Base-by-base conservation (phyloP, 805 yeast species). In the Kodamaea sagamina region DNA sequence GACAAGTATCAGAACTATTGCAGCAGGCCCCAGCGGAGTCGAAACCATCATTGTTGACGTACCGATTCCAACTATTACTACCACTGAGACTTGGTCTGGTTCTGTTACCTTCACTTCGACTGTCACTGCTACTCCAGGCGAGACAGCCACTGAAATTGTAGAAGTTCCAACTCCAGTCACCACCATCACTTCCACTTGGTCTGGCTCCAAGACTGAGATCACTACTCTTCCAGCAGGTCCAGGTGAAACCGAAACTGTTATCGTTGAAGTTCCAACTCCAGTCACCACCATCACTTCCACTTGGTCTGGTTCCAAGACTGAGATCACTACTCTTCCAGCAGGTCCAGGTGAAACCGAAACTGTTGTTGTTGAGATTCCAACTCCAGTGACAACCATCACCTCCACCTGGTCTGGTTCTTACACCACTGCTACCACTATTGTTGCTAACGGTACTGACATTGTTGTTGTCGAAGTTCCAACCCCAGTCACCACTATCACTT, bases 281-380 rank as follows among this genome's bases (percentile, higher is more conserved):
- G 43, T 47, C 10, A 32, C 41, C 7, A 43, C 48, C 6, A 13
- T 36, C 11, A 15, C 41, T 19, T 11, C 37, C 11, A 43, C 47
- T 4, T 51, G 52, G 52, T 24, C 44, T 16, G 43, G 42, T 24
- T 3, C 34, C 3, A 26, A 12, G 15, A 43, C 54, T 2, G 22
- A 48, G 8, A 50, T 53, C 13, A 41, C 46, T 28, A 51, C 53
- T 2, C 13, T 31, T 9, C 46, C 58, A 7, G 52, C 42, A 8
- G 25, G 34, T 28, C 26, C 49, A 9, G 44, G 44, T 5, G 48
- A 43, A 12, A 60, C 62, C 8, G 52, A 41, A 38, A 57, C 62
- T 3, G 58, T 57, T 24, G 52, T 47, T 15, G 61, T 59, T 22
- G 48, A 47, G 22, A 55, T 52, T 16, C 63, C 62, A 4, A 41